phyloP scores from a whole-genome alignment of 805 yeast genomes.

The Priceomyces castillae region DNA sequence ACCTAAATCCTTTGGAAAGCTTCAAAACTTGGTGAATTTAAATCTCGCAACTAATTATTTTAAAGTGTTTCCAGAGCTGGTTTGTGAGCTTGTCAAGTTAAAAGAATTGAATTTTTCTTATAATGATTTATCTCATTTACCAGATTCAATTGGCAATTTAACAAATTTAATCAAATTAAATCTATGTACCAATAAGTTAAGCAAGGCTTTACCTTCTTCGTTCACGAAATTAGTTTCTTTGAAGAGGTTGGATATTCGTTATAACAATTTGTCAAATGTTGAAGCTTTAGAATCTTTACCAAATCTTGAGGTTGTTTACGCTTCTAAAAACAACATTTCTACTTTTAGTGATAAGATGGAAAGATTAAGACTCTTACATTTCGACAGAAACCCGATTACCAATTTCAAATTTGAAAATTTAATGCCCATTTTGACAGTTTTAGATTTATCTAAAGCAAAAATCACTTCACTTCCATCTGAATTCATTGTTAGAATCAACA shows the following conservation, averaged over 20 bases:
- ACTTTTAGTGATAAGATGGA: slow-evolving; percentile 62
- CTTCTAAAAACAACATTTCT: slow-evolving; percentile 74
- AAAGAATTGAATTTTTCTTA: slow-evolving; percentile 76
- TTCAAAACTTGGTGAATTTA: slow-evolving; percentile 54
- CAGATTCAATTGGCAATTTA: slow-evolving; percentile 59
- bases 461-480: slow-evolving; percentile 68
- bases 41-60: slow-evolving; percentile 80
- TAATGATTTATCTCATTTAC: slow-evolving; percentile 63
- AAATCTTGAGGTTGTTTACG: slow-evolving; percentile 65
- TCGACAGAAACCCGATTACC: slow-evolving; percentile 84
- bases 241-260: slow-evolving; percentile 73
- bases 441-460: slow-evolving; percentile 81
- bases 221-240: slow-evolving; percentile 54
- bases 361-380: slow-evolving; percentile 62
- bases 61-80: slow-evolving; percentile 58
- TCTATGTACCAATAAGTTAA: slow-evolving; percentile 68
- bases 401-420: slow-evolving; percentile 52
- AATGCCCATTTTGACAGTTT: slow-evolving; percentile 60
- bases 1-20: slow-evolving; percentile 58
- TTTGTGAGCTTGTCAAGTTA: slow-evolving; percentile 58
- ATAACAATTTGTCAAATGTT: slow-evolving; percentile 57
- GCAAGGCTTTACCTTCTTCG: slow-evolving; percentile 49
- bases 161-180: slow-evolving; percentile 64
- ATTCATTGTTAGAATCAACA: slow-evolving; percentile 58
- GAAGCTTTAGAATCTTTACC: slow-evolving; percentile 57